These are phyloP conservation scores for Anastatica hierochuntica DNA, from an alignment of 345 rosid genomes.

Conservation along the genomic window DNA sequence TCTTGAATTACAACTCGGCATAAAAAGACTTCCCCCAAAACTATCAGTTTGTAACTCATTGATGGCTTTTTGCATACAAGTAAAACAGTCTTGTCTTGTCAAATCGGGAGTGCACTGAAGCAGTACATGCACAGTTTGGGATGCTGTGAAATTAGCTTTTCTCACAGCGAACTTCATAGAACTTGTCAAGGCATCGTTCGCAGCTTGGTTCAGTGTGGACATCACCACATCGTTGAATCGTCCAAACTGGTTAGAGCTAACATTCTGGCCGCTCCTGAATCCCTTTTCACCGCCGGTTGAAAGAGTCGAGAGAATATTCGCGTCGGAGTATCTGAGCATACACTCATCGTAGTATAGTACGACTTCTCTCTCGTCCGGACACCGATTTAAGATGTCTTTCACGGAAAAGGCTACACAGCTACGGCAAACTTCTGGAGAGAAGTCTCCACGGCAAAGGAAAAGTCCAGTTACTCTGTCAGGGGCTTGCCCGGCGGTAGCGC, in stretches of 20 bases:
- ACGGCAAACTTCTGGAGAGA: constrained; percentile 4
- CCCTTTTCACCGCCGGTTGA: background rate
- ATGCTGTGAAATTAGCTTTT: background rate
- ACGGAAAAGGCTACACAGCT: background rate
- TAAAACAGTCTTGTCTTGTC: background rate
- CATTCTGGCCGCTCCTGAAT: background rate
- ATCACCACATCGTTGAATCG: background rate
- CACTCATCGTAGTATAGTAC: constrained; percentile 3
- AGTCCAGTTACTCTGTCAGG: constrained; percentile 3
- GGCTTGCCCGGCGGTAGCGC: background rate
- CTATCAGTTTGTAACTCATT: background rate
- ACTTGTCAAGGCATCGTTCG: background rate
- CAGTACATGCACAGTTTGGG: constrained; percentile 16
- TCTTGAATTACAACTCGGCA: constrained; percentile 33
- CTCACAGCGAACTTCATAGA: constrained; percentile 18
- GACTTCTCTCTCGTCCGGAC: constrained; percentile 16
- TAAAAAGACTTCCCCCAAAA: constrained; percentile 19
- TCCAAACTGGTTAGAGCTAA: background rate
- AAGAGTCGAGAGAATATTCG: background rate
- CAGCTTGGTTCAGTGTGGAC: background rate
- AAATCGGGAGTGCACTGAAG: constrained; percentile 48
- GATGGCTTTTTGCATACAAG: constrained; percentile 18
- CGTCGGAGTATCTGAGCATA: constrained; percentile 25
- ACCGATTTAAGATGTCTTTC: background rate
- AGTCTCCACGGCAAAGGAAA: constrained; percentile 6